Evolutionary conservation across 352 stramenopile genomes (phyloP).

Genomic region (Phytophthora citricola): DNA sequence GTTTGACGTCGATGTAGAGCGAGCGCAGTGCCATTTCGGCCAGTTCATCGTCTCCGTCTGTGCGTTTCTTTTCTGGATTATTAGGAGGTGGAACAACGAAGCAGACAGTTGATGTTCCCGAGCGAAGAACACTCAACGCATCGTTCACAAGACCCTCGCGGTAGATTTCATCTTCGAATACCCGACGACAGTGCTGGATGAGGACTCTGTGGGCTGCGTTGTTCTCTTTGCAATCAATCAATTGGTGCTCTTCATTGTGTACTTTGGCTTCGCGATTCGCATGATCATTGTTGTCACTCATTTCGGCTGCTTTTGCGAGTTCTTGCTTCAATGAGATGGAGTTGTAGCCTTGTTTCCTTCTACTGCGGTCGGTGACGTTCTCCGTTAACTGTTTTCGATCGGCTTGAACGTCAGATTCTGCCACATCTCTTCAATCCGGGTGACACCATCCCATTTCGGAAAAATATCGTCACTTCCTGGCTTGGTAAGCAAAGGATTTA

Average conservation of each 20-base stretch:
- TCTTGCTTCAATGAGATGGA: conserved; percentile 42
- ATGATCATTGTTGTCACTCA: background rate
- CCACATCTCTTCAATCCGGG: conserved; percentile 73
- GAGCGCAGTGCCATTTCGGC: conserved; percentile 50
- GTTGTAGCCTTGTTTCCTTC: conserved; percentile 42
- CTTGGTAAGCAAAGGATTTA: background rate
- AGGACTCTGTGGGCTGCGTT: conserved; percentile 33
- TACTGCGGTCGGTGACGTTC: background rate
- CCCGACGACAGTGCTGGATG: conserved; percentile 40
- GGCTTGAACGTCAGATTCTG: conserved; percentile 51
- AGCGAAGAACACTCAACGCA: conserved; percentile 28
- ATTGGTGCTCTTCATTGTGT: background rate
- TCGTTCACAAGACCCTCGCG: conserved; percentile 51
- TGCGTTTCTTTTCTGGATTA: background rate
- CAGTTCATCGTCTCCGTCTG: conserved; percentile 32
- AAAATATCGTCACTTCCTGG: conserved; percentile 15
- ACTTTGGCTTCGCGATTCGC: background rate
- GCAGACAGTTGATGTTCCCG: conserved; percentile 26
- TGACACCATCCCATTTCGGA: conserved; percentile 15
- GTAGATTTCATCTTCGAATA: conserved; percentile 64
- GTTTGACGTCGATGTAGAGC: conserved; percentile 55
- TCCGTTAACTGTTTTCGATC: conserved; percentile 16
- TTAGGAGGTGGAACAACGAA: conserved; percentile 37
- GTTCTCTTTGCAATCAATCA: background rate
- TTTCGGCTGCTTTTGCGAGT: background rate